A percentile compares a stretch with the other conserved stretches of the same genome.
Evolutionary conservation across 148 eudicot species (phyloP).

Genomic region (Heliosperma pusillum): DNA sequence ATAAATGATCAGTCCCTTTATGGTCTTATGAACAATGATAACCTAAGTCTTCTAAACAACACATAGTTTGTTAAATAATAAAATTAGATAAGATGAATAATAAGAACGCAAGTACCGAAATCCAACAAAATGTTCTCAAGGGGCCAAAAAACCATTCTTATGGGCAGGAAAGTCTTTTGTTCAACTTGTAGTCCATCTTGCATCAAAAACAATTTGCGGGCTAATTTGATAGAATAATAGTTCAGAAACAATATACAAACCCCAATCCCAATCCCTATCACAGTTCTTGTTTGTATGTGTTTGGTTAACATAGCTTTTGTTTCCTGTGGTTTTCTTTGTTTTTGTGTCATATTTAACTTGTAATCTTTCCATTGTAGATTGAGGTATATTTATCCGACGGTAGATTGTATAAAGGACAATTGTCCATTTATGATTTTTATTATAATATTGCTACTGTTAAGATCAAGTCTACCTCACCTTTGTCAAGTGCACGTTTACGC

Average conservation of each 20-base stretch:
- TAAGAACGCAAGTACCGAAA: too few species aligned
- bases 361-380: slow-evolving; percentile 15
- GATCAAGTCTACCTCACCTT: slow-evolving; percentile 7
- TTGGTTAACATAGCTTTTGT: background rate
- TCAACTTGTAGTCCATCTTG: too few species aligned
- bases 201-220: too few species aligned
- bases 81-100: too few species aligned
- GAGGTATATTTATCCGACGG: slow-evolving; percentile 9
- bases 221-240: too few species aligned
- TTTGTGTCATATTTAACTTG: background rate
- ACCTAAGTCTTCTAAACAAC: too few species aligned
- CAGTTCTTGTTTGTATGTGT: background rate
- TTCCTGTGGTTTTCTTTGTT: background rate
- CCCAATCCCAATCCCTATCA: too few species aligned
- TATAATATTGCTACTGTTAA: slow-evolving; percentile 13
- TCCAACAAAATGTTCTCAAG: too few species aligned
- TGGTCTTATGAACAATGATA: background rate
- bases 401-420: slow-evolving; percentile 16
- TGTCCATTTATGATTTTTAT: slow-evolving; percentile 14
- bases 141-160: too few species aligned
- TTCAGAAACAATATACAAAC: too few species aligned
- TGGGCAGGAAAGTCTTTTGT: too few species aligned
- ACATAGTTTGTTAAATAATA: too few species aligned
- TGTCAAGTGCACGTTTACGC: slow-evolving; percentile 6
- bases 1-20: background rate